phyloP scores from a whole-genome alignment of 805 yeast genomes.

The Kazachstania martiniae region DNA sequence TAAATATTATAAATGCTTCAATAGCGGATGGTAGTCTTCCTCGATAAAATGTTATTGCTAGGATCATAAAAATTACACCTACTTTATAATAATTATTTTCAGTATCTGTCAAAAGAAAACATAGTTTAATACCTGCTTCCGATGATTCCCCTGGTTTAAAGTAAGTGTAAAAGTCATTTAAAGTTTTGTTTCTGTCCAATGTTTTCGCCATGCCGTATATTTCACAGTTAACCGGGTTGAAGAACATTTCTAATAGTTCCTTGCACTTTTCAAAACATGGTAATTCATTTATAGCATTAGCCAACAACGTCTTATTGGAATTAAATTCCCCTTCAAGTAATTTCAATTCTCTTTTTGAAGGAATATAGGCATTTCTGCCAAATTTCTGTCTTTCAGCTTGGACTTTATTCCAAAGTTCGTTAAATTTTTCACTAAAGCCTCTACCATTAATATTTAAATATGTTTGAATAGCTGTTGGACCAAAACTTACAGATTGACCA shows the following conservation, averaged over 20 bases:
- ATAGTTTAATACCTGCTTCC: constrained; percentile 5
- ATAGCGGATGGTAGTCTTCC: neutral
- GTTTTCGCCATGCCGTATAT: constrained; percentile 7
- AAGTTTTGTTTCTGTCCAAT: constrained; percentile 14
- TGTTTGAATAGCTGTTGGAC: constrained; percentile 23
- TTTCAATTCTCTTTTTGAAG: neutral
- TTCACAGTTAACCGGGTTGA: constrained; percentile 7
- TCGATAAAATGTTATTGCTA: neutral
- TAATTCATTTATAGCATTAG: too few relatives aligned
- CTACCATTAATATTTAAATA: constrained; percentile 8
- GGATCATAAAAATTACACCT: neutral
- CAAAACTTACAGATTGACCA: constrained; percentile 19
- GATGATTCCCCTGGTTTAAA: constrained; percentile 7
- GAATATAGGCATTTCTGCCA: constrained; percentile 11
- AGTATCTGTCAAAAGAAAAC: too few relatives aligned
- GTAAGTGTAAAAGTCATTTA: constrained; percentile 13
- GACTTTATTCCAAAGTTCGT: constrained; percentile 17
- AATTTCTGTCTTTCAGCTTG: constrained; percentile 17
- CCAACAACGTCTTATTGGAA: constrained; percentile 2
- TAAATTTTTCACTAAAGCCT: constrained; percentile 11
- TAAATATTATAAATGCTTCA: neutral
- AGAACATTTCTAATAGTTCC: constrained; percentile 8
- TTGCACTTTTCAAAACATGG: constrained; percentile 14
- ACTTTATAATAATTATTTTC: neutral
- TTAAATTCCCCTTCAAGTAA: neutral